phyloP scores from a whole-genome alignment of 768 basidiomycete species.

The Punctularia strigosozonata region DNA sequence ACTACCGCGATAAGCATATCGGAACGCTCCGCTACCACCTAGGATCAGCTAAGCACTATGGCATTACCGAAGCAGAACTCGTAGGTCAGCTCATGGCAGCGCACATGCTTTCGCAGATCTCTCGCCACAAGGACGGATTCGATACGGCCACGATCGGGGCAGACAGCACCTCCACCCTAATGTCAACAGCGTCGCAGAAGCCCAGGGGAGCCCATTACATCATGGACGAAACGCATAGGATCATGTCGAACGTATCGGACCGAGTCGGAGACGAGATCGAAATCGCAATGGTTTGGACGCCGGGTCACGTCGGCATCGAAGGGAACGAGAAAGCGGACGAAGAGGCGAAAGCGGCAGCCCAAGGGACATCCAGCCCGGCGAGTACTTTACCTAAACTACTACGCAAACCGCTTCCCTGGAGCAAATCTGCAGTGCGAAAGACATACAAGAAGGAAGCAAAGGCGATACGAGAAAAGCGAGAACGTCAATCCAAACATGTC shows the following conservation, averaged over 20 bases:
- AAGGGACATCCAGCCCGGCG: background rate
- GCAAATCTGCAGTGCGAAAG: background rate
- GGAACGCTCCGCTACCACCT: conserved; percentile 6
- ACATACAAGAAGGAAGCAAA: background rate
- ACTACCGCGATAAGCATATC: background rate
- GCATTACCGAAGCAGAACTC: conserved; percentile 9
- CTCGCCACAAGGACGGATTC: too few relatives aligned
- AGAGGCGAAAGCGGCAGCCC: conserved; percentile 13
- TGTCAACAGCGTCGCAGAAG: too few relatives aligned
- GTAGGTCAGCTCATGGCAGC: conserved; percentile 8
- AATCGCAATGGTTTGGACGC: conserved; percentile 7
- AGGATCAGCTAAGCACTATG: conserved; percentile 7
- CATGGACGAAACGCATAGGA: background rate
- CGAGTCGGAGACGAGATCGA: background rate
- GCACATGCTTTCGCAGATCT: too few relatives aligned
- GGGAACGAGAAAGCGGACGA: conserved; percentile 14
- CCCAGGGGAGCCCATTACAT: background rate
- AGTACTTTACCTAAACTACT: background rate
- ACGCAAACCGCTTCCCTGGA: background rate
- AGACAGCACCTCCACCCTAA: background rate
- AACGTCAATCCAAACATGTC: background rate
- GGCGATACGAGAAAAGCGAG: background rate
- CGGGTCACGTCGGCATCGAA: conserved; percentile 9
- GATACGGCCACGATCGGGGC: background rate
- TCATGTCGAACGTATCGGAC: too few relatives aligned